Conservation (phyloP, 345 rosid species). For the Salix suchowensis region DNA sequence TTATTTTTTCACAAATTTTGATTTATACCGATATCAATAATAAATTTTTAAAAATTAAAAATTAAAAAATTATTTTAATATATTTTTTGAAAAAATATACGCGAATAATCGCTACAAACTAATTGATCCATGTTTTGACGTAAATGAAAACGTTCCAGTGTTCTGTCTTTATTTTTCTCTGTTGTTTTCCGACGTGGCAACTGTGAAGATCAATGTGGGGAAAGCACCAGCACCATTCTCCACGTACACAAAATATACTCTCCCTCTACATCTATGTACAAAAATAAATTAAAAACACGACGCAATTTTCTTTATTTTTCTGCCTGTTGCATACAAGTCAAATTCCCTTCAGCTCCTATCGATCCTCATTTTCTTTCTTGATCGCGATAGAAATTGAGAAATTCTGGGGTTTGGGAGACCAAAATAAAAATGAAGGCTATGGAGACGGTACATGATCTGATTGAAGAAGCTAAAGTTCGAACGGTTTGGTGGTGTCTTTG, state of each 20-base stretch:
- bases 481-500: constrained; percentile 83
- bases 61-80: too few species aligned
- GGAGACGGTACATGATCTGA: constrained; percentile 90
- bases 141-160: too few species aligned
- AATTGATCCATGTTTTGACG: too few species aligned
- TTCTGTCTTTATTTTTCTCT: neutral
- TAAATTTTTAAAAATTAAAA: too few species aligned
- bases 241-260: neutral
- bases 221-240: neutral
- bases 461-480: constrained; percentile 85
- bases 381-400: neutral
- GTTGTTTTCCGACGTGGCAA: neutral
- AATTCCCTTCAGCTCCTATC: neutral
- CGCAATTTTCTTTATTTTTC: too few species aligned
- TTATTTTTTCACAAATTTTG: too few species aligned
- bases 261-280: too few species aligned
- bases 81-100: too few species aligned
- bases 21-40: too few species aligned
- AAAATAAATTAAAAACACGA: too few species aligned
- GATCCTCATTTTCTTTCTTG: neutral
- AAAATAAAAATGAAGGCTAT: constrained; percentile 48
- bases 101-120: too few species aligned
- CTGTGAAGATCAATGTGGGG: neutral
- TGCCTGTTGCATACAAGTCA: neutral
- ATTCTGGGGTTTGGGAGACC: constrained; percentile 9